Base-by-base conservation (phyloP, 352 stramenopile species). In the Phytophthora uliginosa region DNA sequence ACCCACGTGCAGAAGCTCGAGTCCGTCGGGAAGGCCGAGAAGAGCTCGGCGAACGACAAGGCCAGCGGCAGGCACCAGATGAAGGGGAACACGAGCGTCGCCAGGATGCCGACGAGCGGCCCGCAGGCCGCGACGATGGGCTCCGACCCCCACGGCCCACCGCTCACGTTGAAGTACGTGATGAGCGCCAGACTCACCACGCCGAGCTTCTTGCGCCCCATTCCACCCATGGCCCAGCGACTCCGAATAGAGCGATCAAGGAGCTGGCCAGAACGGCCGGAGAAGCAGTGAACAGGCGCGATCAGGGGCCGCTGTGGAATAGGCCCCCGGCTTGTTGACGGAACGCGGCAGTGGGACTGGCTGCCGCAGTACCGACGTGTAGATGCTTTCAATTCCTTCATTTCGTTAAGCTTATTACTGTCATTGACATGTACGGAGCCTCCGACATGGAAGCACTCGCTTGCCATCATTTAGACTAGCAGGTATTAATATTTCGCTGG, bases 141-240 rank as follows among this genome's bases (percentile, higher is more conserved):
- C 79, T 99, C 97, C 26, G 91, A 92, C 8, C 97, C 97, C 82
- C 98, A 99, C 7, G 97, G 96, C 7, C 97, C 97, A 18, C 94
- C 95, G 74, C 78, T 92, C 24, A 98, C 94, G 59, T 91, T 93
- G 67, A 97, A 98, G 73, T 98, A 98, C 36, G 93, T 97, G 57
- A 98, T 91, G 58, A 95, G 79, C 52, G 84, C 86, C 45, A 92
- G 73, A 65, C 77, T 81, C 54, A 92, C 67, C n/a, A 92, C 74
- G 66, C 85, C 85, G 13, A 93, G 78, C 70, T 91, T 90, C 75
- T 82, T 83, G 31, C 75, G 74, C 31, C 63, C 69, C 69, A 79
- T 77, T 51, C 57, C 57, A 18, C 69, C 64, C 51, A 72, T 73
- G 45, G 38, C 38, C 36, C 36, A 40, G 34, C 34, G 34, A 40